Base-by-base conservation (phyloP, 768 basidiomycete species). In the Leccinum barrowsii region DNA sequence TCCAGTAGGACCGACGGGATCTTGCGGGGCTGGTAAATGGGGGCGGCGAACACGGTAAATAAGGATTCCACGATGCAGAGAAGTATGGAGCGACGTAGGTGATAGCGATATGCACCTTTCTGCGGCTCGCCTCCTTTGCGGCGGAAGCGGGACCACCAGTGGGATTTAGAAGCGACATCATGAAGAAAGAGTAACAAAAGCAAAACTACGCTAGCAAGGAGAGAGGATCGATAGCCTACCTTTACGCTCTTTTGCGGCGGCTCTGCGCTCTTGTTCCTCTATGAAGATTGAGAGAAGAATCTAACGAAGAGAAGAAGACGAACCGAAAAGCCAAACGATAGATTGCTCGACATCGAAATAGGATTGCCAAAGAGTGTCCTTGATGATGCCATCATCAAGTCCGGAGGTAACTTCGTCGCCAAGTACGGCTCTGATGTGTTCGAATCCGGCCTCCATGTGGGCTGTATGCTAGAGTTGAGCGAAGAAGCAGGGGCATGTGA, bases 291-390 rank as follows among this genome's bases (percentile, higher is more conserved):
- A 53, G 53, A 56, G 26, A 54, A 49, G 12, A 34, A 49, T 51
- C 26, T 34, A 28, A 22, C 44, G 13, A 26, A 21, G n/a, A 24
- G 28, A 7, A 32, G 42, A 13, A 4, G 46, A 77, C 87, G 62
- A 60, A 94, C 93, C 87, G 37, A 89, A 63, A 26, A 92, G 77
- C 83, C 85, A 92, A 32, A 83, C 76, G 10, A 96, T 74, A 17
- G 90, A 85, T 70, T 86, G 81, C 34, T 92, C 85, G 15, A 89
- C 80, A 67, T 96, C 86, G 65, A 96, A 98, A 72, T 90, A 90
- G 66, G 77, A 84, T 65, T 98, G 85, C 89, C 94, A 98, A 49
- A 98, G 77, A 0, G 82, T 78, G 61, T 92, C 89, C 67, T 82
- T 83, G 69, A 99, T 89, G 52, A 85, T 79, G 34, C 77, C 73